phyloP scores from a whole-genome alignment of 2,329 filamentous ascomycete genomes.

The Incumbomyces delicatus region DNA sequence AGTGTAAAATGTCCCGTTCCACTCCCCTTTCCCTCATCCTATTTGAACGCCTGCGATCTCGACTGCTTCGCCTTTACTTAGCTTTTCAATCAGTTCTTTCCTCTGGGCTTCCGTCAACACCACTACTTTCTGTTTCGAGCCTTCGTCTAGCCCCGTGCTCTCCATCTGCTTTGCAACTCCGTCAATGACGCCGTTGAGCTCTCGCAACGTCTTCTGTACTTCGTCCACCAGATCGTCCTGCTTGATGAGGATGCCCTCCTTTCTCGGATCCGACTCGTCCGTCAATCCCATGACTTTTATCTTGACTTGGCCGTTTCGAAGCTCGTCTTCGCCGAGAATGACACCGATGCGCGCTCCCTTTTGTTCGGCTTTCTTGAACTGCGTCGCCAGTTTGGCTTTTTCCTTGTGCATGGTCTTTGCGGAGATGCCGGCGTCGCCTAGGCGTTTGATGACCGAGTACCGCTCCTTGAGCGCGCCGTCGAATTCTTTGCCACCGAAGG shows the following conservation, averaged over 20 bases:
- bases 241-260: conserved; percentile 71
- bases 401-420: conserved; percentile 78
- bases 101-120: neutral
- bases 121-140: neutral
- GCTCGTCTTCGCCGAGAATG: conserved; percentile 84
- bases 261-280: conserved; percentile 72
- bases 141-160: neutral
- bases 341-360: conserved; percentile 74
- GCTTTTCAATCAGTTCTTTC: neutral
- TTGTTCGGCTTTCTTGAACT: conserved; percentile 83
- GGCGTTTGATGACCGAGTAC: conserved; percentile 63
- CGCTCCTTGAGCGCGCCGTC: conserved; percentile 72
- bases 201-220: conserved; percentile 4
- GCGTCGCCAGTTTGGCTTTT: conserved; percentile 69
- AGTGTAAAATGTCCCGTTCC: too few species aligned
- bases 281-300: conserved; percentile 76
- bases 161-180: neutral
- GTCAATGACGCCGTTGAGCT: neutral
- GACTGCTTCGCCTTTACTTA: neutral
- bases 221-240: conserved; percentile 27
- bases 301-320: conserved; percentile 71
- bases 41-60: conserved; percentile 3
- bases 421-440: conserved; percentile 87
- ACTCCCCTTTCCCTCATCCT: too few species aligned
- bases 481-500: conserved; percentile 79